Evolutionary conservation across 2,329 filamentous ascomycete species (phyloP).

Genomic region (Cytospora schulzeri): DNA sequence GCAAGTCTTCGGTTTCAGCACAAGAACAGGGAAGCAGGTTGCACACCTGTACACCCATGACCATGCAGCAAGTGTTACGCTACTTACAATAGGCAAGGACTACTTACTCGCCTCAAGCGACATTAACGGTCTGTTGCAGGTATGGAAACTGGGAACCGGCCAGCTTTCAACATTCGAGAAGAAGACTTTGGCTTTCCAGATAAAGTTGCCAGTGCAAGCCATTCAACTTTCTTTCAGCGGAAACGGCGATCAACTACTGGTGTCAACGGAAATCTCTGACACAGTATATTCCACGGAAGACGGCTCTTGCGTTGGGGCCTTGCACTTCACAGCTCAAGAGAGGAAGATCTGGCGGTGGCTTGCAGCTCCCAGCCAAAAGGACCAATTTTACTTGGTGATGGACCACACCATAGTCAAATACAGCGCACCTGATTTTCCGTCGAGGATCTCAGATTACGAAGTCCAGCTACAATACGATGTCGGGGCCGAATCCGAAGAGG

Average conservation of each 20-base stretch:
- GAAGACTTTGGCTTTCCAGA: constrained; percentile 5
- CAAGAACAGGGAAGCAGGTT: constrained; percentile 18
- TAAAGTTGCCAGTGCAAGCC: constrained; percentile 10
- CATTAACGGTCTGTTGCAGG: constrained; percentile 17
- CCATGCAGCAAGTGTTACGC: constrained; percentile 21
- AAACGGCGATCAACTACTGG: constrained; percentile 23
- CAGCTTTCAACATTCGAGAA: constrained; percentile 3
- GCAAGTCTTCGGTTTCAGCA: constrained; percentile 23
- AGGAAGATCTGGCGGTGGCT: constrained; percentile 26
- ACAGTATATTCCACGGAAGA: constrained; percentile 12
- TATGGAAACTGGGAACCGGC: constrained; percentile 15
- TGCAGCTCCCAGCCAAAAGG: not conserved
- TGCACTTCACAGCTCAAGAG: constrained; percentile 11
- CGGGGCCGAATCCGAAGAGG: constrained; percentile 2
- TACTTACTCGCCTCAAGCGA: constrained; percentile 22
- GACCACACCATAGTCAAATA: constrained; percentile 15
- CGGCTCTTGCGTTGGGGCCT: constrained; percentile 9
- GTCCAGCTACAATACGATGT: constrained; percentile 13
- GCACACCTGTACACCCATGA: constrained; percentile 25
- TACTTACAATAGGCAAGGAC: constrained; percentile 12
- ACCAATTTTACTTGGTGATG: constrained; percentile 14
- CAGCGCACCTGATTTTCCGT: constrained; percentile 13
- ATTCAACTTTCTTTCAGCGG: constrained; percentile 26
- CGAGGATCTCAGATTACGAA: not conserved
- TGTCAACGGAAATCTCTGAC: constrained; percentile 19